Base-by-base conservation (phyloP, 768 basidiomycete species). In the Crassisporium funariophilum region DNA sequence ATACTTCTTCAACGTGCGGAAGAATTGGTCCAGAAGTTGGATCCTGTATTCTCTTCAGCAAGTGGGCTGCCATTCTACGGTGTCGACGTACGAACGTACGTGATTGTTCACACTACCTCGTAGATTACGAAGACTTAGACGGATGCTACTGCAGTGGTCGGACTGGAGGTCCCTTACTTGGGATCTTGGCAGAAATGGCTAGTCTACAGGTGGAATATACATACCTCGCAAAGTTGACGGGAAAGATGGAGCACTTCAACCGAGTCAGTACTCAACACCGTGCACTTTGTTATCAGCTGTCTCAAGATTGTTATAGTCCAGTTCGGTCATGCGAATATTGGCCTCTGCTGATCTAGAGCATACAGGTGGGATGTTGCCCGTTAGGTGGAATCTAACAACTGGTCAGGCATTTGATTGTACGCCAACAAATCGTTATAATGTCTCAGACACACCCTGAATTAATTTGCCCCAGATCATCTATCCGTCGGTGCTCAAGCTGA, bases 131-230 rank as follows among this genome's bases (percentile, higher is more conserved):
- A 39, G 33, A 29, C 33, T 13, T 22, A 27, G 12, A 19, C 37
- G 42, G 19, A 42, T 44, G 9, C 47, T 38, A 29, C 29, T 43
- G 27, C 22, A 57, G 55, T 23, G 54, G 53, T 9, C 50, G 39
- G 8, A 39, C 45, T 22, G 31, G 47, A 3, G 72, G 75, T 0
- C 49, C 63, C 0, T 66, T 69, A 41, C 60, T 72, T 11, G 76
- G 74, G 10, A 58, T 74, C 8, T 64, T 88, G n/a, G 89, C 93
- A 0, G 93, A 97, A 64, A 83, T 92, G 33, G 88, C 82, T 3
- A 89, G 81, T 35, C 72, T 88, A 45, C 91, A 94, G 60, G 62
- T 95, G 40, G 94, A 95, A 64, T 89, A 91, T 62, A 78, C 85
- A 46, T 93, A 93, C 55, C 76, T 95, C 2, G 86, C 88, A 1